These are phyloP conservation scores for Diversispora epigaea DNA, from an alignment of 192 early-diverging fungal genomes.

Conservation along the genomic window DNA sequence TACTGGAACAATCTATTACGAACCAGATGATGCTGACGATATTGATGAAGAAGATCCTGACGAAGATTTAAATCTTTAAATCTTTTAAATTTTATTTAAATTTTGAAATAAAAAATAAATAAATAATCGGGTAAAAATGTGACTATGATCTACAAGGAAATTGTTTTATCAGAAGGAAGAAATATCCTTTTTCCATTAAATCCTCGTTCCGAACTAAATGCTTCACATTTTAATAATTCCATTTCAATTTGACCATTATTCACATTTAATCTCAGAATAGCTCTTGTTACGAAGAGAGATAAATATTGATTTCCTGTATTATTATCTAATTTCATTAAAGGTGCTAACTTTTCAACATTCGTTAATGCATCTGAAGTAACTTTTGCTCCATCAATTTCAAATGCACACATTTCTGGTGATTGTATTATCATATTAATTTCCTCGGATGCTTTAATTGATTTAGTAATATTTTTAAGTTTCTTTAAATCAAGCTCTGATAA, in stretches of 20 bases:
- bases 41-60: slow-evolving; percentile 92
- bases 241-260: slow-evolving; percentile 11
- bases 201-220: slow-evolving; percentile 27
- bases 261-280: slow-evolving; percentile 9
- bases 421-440: slow-evolving; percentile 1
- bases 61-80: slow-evolving; percentile 86
- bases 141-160: slow-evolving; percentile 3
- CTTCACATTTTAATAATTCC: slow-evolving; percentile 26
- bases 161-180: slow-evolving; percentile 1
- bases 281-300: slow-evolving; percentile 5
- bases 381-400: slow-evolving; percentile 23
- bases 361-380: neutral
- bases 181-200: slow-evolving; percentile 27
- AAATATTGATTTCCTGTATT: slow-evolving; percentile 8
- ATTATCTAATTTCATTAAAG: slow-evolving; percentile 11
- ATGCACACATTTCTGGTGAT: slow-evolving; percentile 22
- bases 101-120: neutral
- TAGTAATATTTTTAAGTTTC: slow-evolving; percentile 33
- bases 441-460: slow-evolving; percentile 24
- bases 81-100: neutral
- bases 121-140: neutral
- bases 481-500: slow-evolving; percentile 22
- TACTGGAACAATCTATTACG: slow-evolving; percentile 72
- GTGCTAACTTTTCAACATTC: slow-evolving; percentile 11
- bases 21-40: slow-evolving; percentile 83